A percentile compares a stretch with the other conserved stretches of the same genome.
Evolutionary conservation across 148 eudicot species (phyloP).

Genomic region (Mesembryanthemum crystallinum): DNA sequence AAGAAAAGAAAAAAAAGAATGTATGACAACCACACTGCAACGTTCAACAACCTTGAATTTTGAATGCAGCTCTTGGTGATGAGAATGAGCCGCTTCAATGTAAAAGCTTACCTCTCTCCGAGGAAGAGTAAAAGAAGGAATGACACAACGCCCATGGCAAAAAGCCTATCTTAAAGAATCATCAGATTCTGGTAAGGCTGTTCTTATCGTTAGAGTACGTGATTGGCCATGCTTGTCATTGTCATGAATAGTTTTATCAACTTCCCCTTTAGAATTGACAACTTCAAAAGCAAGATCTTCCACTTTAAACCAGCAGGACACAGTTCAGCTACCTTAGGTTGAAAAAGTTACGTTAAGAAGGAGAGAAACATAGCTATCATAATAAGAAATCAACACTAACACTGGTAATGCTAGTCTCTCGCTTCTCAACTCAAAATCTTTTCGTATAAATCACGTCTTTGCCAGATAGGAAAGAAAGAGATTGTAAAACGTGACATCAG

Average conservation of each 20-base stretch:
- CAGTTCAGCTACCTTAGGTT: constrained; percentile 43
- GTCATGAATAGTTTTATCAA: constrained; percentile 51
- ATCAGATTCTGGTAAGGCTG: constrained; percentile 30
- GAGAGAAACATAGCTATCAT: neutral
- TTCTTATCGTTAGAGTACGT: constrained; percentile 40
- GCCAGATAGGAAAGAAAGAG: constrained; percentile 32
- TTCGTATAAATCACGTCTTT: constrained; percentile 26
- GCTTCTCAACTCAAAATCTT: constrained; percentile 42
- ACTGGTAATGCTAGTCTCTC: constrained; percentile 48
- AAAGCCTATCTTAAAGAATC: constrained; percentile 44
- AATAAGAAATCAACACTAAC: constrained; percentile 28
- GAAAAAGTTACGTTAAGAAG: neutral
- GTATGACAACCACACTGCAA: neutral
- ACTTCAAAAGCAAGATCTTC: constrained; percentile 50
- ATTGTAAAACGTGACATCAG: constrained; percentile 23
- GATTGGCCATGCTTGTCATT: constrained; percentile 36
- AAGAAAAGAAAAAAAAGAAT: neutral
- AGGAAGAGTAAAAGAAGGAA: constrained; percentile 58
- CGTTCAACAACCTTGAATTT: constrained; percentile 44
- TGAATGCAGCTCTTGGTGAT: constrained; percentile 42
- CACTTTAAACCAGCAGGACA: constrained; percentile 47
- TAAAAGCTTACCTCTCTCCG: constrained; percentile 36
- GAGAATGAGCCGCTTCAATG: constrained; percentile 51
- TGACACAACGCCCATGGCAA: constrained; percentile 44
- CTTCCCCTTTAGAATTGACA: constrained; percentile 40